Evolutionary conservation across 306 rosid species (phyloP), one percentile per base, ranked within the genome.

Genomic region (Lathyrus tuberosus): DNA sequence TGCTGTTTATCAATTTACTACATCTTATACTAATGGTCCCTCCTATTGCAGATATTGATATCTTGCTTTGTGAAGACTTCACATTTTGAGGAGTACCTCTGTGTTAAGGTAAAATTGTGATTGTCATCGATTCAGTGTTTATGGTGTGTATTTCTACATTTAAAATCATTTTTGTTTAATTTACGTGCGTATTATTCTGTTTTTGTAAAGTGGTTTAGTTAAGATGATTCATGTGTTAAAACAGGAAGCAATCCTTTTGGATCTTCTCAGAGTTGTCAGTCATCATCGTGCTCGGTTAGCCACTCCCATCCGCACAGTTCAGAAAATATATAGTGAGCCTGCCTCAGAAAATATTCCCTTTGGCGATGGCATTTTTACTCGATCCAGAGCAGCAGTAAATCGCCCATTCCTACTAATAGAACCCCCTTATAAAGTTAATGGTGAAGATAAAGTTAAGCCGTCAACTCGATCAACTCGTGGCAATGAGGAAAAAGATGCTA

Each of bases 21-120:
- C 60, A 12, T 66, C 78, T 82, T 26, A 26, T 26, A 54, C 60
- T 40, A 17, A 47, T n/a, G 20, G 16, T 48, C 74, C 43, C 63
- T 68, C 43, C 58, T 63, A 16, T 81, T 83, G 79, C 97, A 95
- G 99, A 82, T 91, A 74, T 75, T 95, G 83, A 74, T 95, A 77
- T 95, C 99, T 54, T 95, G 99, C 88, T 95, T 95, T 76, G 99
- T 91, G 72, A 95, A 91, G 82, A 91, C 99, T 79, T 84, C 99
- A 65, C 96, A 83, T 82, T 81, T 95, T 76, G 97, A 95, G 77
- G 99, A 91, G 76, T 91, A 91, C 86, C 89, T 95, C 6, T 87
- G 96, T 30, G 97, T 95, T 70, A 91, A 95, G 99, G 99, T 91
- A 80, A 63, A 22, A 60, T 28, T 70, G n/a, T 54, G 67, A 51